Conservation (phyloP, 2,329 filamentous ascomycete species). For the Teratosphaeria nubilosa region DNA sequence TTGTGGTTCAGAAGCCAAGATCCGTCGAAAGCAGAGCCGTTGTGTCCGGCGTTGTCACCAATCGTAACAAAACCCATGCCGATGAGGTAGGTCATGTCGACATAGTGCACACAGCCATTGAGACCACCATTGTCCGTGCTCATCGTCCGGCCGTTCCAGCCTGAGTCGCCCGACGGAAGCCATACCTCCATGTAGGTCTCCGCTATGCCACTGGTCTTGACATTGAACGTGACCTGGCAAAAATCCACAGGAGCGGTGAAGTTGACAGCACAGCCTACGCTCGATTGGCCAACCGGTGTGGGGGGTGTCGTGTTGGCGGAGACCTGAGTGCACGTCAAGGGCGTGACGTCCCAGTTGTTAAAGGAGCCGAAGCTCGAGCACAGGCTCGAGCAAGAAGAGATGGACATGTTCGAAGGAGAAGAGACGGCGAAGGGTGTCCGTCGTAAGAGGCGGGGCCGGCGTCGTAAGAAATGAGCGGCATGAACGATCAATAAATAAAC, state of each 20-base stretch:
- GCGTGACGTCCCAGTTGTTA: conserved; percentile 1
- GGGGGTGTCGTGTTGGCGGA: not conserved
- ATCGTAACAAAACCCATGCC: conserved; percentile 25
- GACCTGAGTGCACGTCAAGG: not conserved
- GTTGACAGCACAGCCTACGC: conserved; percentile 14
- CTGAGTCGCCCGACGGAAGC: conserved; percentile 26
- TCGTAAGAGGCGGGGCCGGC: not conserved
- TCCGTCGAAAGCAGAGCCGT: conserved; percentile 22
- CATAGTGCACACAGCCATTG: conserved; percentile 24
- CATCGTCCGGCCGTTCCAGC: conserved; percentile 26
- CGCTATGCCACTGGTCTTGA: conserved; percentile 31
- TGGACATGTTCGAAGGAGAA: not conserved
- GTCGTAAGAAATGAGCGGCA: not conserved
- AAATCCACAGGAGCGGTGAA: conserved; percentile 24
- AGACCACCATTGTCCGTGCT: conserved; percentile 27
- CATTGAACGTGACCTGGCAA: conserved; percentile 31
- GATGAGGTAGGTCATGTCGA: conserved; percentile 24
- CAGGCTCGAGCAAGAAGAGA: not conserved
- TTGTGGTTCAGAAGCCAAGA: conserved; percentile 17
- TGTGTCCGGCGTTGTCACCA: conserved; percentile 26
- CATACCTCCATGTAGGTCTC: conserved; percentile 36
- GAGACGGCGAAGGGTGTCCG: too few species aligned
- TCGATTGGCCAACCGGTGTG: conserved; percentile 12
- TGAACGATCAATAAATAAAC: not conserved
- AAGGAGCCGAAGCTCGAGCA: not conserved